Conservation (phyloP, 2,329 filamentous ascomycete species). For the Apiospora pterosperma region DNA sequence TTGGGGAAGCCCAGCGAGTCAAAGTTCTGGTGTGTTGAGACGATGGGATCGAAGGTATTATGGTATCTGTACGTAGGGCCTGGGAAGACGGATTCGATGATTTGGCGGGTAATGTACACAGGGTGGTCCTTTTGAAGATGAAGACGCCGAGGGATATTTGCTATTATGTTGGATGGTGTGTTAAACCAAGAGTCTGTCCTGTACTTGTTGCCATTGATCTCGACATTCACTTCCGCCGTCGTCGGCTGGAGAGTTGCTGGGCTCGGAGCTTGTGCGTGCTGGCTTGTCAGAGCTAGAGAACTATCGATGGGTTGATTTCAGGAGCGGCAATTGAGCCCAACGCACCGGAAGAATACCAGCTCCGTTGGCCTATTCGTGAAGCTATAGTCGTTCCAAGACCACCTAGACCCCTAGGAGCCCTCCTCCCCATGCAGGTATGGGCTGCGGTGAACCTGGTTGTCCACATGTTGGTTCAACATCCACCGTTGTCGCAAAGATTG, state of each 20-base stretch:
- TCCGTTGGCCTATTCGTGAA: conserved; percentile 15
- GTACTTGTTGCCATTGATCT: conserved; percentile 63
- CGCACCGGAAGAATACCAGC: conserved; percentile 20
- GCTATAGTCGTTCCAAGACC: conserved; percentile 6
- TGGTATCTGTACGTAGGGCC: conserved; percentile 69
- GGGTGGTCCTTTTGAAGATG: conserved; percentile 92
- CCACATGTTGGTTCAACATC: conserved; percentile 20
- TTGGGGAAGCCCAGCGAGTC: conserved; percentile 90
- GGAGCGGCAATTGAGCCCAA: conserved; percentile 5
- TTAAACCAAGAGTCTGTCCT: conserved; percentile 82
- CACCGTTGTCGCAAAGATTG: background rate
- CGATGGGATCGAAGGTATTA: conserved; percentile 77
- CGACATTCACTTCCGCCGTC: conserved; percentile 33
- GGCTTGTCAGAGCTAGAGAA: conserved; percentile 13
- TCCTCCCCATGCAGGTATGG: conserved; percentile 13
- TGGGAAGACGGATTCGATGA: conserved; percentile 89
- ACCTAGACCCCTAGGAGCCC: conserved; percentile 8
- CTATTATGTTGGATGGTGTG: conserved; percentile 69
- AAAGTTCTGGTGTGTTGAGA: conserved; percentile 85
- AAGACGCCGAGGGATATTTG: conserved; percentile 71
- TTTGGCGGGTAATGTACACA: conserved; percentile 81
- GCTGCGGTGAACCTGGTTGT: conserved; percentile 20
- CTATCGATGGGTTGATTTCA: background rate
- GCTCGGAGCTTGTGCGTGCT: conserved; percentile 11
- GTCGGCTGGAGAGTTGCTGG: conserved; percentile 16